These are phyloP conservation scores for Porphyra umbilicalis DNA, from an alignment of 31 red algal genomes.

Conservation along the genomic window DNA sequence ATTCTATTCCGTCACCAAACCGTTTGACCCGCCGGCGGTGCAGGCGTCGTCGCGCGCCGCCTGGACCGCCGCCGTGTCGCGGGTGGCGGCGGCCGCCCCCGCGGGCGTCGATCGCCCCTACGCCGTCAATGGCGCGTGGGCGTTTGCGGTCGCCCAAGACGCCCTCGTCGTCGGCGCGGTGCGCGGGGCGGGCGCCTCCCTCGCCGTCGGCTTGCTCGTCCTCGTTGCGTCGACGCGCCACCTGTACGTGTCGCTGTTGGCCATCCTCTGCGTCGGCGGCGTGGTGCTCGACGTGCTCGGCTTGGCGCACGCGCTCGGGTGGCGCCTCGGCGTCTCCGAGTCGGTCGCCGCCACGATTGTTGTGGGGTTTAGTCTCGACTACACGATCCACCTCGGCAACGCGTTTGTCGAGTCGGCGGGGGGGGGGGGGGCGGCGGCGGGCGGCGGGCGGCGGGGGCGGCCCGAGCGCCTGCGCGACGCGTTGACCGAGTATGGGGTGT, in stretches of 20 bases:
- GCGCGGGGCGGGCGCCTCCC: constrained; percentile 27
- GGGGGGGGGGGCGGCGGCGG: not conserved
- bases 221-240: constrained; percentile 37
- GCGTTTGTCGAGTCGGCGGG: constrained; percentile 38
- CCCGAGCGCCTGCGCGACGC: constrained; percentile 27
- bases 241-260: constrained; percentile 19
- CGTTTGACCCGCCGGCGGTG: constrained; percentile 8
- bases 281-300: constrained; percentile 44
- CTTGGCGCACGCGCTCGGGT: constrained; percentile 19
- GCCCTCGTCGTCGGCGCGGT: constrained; percentile 35
- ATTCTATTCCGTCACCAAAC: constrained; percentile 3
- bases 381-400: constrained; percentile 42
- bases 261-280: constrained; percentile 37
- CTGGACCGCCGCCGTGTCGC: not conserved
- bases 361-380: constrained; percentile 64
- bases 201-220: constrained; percentile 31
- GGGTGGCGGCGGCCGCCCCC: constrained; percentile 3
- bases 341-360: constrained; percentile 38
- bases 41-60: not conserved
- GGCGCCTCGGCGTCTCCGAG: constrained; percentile 46
- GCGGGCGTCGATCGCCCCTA: constrained; percentile 6
- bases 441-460: not conserved
- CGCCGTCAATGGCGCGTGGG: constrained; percentile 18
- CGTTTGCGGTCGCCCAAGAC: constrained; percentile 28
- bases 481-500: constrained; percentile 44